Evolutionary conservation across 2,329 filamentous ascomycete genomes (phyloP), one percentile per base, ranked within the genome.

Genomic region (Cladophialophora yegresii): DNA sequence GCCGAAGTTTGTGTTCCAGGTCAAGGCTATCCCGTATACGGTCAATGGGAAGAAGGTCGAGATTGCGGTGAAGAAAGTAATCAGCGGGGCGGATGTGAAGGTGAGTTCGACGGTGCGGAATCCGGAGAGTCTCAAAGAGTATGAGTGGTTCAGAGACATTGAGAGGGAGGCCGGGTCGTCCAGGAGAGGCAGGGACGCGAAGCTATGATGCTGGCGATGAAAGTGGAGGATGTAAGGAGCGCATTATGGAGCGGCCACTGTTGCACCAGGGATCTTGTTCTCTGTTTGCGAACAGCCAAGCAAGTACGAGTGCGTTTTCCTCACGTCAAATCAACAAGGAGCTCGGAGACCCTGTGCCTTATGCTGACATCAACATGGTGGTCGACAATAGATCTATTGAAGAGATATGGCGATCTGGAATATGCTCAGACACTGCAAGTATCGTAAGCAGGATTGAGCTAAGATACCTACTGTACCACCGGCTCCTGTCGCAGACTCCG

Each of bases 31-130:
- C 20, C 78, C 78, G 0, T 75, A 77, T 22, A 81, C 79, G 9
- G 77, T 82, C 49, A 81, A 82, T 62, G 79, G 80, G 6, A 81
- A 81, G 71, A 81, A 81, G 65, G 77, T 81, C 30, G 76, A 78
- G 74, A 77, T 74, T 55, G 75, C 73, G 33, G 77, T 83, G 47
- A 82, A 77, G 74, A 73, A 76, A 66, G 75, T 76, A 22, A 74
- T 77, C 20, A 74, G 68, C 65, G 79, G 80, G 9, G 74, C 70
- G 28, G 74, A 73, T 60, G 77, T 77, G 9, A 64, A 75, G 55
- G 69, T 74, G 9, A 77, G 74, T 60, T 74, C 75, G 8, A 80
- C 78, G 7, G 75, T 80, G 9, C 67, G 71, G 47, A 81, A 81
- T 69, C 78, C 78, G 5, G 72, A 71, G 13, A 71, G 72, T 62